A percentile compares a stretch with the other conserved stretches of the same genome.
These are phyloP conservation scores for Tulasnella sp. DNA, from an alignment of 768 basidiomycete species.

Conservation along the genomic window DNA sequence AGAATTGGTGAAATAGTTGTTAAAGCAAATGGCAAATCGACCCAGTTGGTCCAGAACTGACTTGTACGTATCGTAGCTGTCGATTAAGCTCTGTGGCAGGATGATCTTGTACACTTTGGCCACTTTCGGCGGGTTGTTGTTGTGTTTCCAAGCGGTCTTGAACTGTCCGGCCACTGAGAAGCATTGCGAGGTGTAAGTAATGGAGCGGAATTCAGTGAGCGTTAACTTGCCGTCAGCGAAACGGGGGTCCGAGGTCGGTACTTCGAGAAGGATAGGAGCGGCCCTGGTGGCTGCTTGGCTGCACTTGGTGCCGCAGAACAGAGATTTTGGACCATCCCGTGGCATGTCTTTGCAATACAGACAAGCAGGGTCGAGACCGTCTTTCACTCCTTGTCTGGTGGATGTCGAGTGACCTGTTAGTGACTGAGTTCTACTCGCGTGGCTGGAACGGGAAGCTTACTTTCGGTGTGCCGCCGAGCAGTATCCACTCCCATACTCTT, in stretches of 20 bases:
- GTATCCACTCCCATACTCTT: not conserved
- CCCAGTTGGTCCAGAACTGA: not conserved
- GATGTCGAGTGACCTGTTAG: not conserved
- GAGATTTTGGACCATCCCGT: not conserved
- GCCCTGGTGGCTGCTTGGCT: not conserved
- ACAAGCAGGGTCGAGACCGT: slow-evolving; percentile 16
- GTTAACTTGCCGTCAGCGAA: slow-evolving; percentile 13
- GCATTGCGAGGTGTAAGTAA: no score
- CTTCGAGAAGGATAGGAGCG: slow-evolving; percentile 6
- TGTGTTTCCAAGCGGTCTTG: slow-evolving; percentile 18
- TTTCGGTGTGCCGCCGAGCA: not conserved
- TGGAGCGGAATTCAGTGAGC: no score
- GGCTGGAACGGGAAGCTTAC: not conserved
- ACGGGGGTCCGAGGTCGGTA: slow-evolving; percentile 17
- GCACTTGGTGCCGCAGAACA: slow-evolving; percentile 11
- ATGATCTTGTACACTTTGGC: slow-evolving; percentile 16
- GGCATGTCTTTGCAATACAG: not conserved
- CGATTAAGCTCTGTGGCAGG: not conserved
- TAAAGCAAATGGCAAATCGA: not conserved
- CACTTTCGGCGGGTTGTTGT: not conserved
- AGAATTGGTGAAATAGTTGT: not conserved
- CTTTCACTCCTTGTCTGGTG: slow-evolving; percentile 4
- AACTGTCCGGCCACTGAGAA: slow-evolving; percentile 14
- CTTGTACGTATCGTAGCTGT: slow-evolving; percentile 19
- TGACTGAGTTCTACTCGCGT: not conserved